Conservation (phyloP, 2,329 filamentous ascomycete species). For the Tolypocladium cylindrosporum region DNA sequence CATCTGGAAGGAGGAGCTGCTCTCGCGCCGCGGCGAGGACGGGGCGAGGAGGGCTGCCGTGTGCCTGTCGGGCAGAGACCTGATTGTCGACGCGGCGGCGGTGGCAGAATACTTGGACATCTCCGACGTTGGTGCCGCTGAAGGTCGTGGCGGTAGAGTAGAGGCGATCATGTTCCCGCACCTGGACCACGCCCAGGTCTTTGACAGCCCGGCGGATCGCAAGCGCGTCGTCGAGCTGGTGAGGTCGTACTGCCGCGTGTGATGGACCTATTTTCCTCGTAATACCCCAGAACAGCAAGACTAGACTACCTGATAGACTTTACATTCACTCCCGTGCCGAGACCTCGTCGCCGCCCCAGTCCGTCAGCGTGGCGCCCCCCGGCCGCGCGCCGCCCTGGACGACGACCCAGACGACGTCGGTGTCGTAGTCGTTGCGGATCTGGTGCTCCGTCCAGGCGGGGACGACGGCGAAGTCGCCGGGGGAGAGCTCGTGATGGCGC, state of each 20-base stretch:
- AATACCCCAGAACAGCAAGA: not conserved
- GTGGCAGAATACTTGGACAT: slow-evolving; percentile 45
- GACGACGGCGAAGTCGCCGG: slow-evolving; percentile 61
- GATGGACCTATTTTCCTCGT: too few relatives aligned
- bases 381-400: slow-evolving; percentile 51
- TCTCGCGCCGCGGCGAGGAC: slow-evolving; percentile 10
- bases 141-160: slow-evolving; percentile 17
- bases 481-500: slow-evolving; percentile 44
- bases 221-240: slow-evolving; percentile 19
- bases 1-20: slow-evolving; percentile 57
- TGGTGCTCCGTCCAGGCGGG: slow-evolving; percentile 64
- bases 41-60: slow-evolving; percentile 38
- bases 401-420: slow-evolving; percentile 55
- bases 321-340: slow-evolving; percentile 7
- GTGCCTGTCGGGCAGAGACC: slow-evolving; percentile 46
- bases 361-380: slow-evolving; percentile 50
- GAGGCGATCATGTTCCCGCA: slow-evolving; percentile 51
- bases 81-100: slow-evolving; percentile 52
- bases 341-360: slow-evolving; percentile 46
- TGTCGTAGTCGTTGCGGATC: slow-evolving; percentile 53
- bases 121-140: slow-evolving; percentile 6
- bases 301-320: not conserved
- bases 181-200: slow-evolving; percentile 56
- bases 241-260: slow-evolving; percentile 11
- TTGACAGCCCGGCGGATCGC: slow-evolving; percentile 27